Evolutionary conservation across 2,329 filamentous ascomycete genomes (phyloP).

Genomic region (Aspergillus quadrilineatus): DNA sequence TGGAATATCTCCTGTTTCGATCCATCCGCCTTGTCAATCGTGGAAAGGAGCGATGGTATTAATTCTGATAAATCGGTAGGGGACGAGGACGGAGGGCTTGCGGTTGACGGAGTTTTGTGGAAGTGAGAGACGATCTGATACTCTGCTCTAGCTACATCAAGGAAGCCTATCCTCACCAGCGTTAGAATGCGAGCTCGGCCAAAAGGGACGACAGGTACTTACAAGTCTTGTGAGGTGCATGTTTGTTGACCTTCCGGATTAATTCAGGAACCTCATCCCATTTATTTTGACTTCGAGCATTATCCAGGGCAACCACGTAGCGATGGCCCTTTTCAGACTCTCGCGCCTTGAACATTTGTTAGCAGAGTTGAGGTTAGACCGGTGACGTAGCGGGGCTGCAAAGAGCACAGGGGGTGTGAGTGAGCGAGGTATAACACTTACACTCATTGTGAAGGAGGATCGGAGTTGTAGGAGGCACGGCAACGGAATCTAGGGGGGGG

Average conservation of each 20-base stretch:
- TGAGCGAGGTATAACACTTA: slow-evolving; percentile 14
- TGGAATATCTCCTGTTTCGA: slow-evolving; percentile 64
- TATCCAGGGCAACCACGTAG: slow-evolving; percentile 80
- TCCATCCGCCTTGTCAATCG: slow-evolving; percentile 59
- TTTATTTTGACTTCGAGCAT: slow-evolving; percentile 80
- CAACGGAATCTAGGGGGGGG: slow-evolving; percentile 16
- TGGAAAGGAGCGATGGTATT: slow-evolving; percentile 44
- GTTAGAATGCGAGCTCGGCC: slow-evolving; percentile 19
- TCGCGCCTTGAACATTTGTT: slow-evolving; percentile 36
- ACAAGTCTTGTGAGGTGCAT: slow-evolving; percentile 84
- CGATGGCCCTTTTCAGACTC: slow-evolving; percentile 73
- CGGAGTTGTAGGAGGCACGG: slow-evolving; percentile 12
- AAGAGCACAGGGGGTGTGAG: slow-evolving; percentile 1
- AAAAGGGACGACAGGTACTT: slow-evolving; percentile 32
- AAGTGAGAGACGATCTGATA: slow-evolving; percentile 60
- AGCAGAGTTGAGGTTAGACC: slow-evolving; percentile 3
- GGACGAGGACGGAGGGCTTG: slow-evolving; percentile 37
- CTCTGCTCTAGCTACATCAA: slow-evolving; percentile 69
- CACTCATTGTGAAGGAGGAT: slow-evolving; percentile 24
- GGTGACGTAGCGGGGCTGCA: slow-evolving; percentile 5
- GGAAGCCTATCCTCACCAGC: slow-evolving; percentile 56
- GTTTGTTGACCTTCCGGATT: slow-evolving; percentile 89
- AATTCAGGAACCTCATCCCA: slow-evolving; percentile 87
- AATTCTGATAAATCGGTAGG: slow-evolving; percentile 45
- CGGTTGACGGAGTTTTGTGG: slow-evolving; percentile 32